Percentiles rank a stretch among this genome's conserved stretches.
Evolutionary conservation across 2,329 filamentous ascomycete genomes (phyloP).

Genomic region (Xylogone sp.): DNA sequence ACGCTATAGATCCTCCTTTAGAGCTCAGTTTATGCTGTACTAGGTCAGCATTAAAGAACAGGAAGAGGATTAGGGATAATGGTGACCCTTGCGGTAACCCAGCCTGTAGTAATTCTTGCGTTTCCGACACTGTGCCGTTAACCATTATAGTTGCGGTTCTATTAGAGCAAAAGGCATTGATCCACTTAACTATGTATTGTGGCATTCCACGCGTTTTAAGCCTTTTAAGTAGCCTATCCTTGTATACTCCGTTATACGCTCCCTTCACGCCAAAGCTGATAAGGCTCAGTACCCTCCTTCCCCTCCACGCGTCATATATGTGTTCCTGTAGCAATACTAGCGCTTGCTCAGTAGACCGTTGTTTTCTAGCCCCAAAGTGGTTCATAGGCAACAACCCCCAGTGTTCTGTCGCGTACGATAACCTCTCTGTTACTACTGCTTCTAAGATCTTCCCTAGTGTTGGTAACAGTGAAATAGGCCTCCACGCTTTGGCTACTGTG

Average conservation of each 20-base stretch:
- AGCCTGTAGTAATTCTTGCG: too few relatives aligned
- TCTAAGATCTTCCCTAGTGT: not conserved
- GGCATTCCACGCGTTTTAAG: slow-evolving; percentile 18
- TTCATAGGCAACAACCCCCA: slow-evolving; percentile 31
- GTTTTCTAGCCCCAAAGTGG: slow-evolving; percentile 33
- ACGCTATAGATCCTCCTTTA: too few relatives aligned
- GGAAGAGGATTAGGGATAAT: too few relatives aligned
- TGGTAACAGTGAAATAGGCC: not conserved
- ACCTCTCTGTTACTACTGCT: slow-evolving; percentile 4
- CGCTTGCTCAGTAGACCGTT: slow-evolving; percentile 30
- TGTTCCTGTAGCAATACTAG: slow-evolving; percentile 27
- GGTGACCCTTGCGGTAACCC: too few relatives aligned
- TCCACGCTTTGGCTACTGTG: not conserved
- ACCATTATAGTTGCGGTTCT: slow-evolving; percentile 21
- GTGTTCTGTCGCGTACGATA: too few relatives aligned
- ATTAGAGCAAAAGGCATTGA: slow-evolving; percentile 24
- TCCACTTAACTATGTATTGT: too few relatives aligned
- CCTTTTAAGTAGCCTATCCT: slow-evolving; percentile 30
- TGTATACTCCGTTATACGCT: slow-evolving; percentile 36
- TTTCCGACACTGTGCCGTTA: too few relatives aligned
- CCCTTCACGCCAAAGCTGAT: slow-evolving; percentile 37
- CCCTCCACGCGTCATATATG: slow-evolving; percentile 27
- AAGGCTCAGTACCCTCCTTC: slow-evolving; percentile 27
- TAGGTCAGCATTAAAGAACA: too few relatives aligned
- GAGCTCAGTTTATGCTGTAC: too few relatives aligned